Evolutionary conservation across 345 rosid genomes (phyloP), one percentile per base, ranked within the genome.

Genomic region (Diplotaxis tenuifolia): DNA sequence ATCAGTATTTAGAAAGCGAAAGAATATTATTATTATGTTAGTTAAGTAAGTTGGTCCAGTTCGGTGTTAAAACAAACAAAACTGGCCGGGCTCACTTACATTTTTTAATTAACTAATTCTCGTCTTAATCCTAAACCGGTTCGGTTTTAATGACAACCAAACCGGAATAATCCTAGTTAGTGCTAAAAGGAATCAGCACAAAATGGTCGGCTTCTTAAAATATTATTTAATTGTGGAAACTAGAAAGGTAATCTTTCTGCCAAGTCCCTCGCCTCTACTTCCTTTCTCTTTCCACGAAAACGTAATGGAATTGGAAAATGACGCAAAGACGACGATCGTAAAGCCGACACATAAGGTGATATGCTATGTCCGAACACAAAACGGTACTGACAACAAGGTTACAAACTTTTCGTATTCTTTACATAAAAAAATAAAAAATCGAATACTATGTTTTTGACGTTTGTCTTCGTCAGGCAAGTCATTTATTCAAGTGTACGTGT

Each of bases 331-430:
- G 18, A 3, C 16, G 62, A 52, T 68, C 45, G 38, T 40, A 58
- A 53, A 38, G 79, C 31, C 49, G 79, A 68, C 79, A 68, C 79
- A 28, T 68, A n/a, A n/a, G n/a, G n/a, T n/a, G n/a, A n/a, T n/a
- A 52, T 14, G 31, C 68, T 69, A 27, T 2, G 62, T 28, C 50
- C 22, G 18, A 20, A 54, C 42, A 42, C 47, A 55, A 75, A 69
- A 55, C 52, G 70, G 70, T 60, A 54, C 45, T n/a, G 50, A 70
- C 71, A 70, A 70, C 71, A 70, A 69, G 55, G 42, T 9, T 65
- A 76, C 75, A 70, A 68, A 42, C 22, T 61, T 27, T 58, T 49
- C 40, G 40, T 2, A 16, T 74, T 59, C 68, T 49, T 49, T 50
- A 74, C 25, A 36, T 16, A 59, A 49, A 49, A 50, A 21, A 2